A percentile compares a stretch with the other conserved stretches of the same genome.
Conservation (phyloP, 1,139 yeast species). For the Geotrichum aggregatum region DNA sequence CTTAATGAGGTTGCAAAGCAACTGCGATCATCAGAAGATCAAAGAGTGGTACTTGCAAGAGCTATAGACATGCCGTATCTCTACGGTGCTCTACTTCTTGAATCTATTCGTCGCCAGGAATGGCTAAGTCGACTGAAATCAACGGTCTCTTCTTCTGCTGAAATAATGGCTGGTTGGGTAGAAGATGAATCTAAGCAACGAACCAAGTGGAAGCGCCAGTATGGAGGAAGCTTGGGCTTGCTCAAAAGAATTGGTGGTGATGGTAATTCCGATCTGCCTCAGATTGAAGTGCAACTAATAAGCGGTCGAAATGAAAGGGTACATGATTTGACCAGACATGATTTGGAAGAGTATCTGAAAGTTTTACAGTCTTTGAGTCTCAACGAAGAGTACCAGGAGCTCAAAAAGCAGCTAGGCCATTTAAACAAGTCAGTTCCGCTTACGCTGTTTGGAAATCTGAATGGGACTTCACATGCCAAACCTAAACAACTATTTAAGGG, state of each 20-base stretch:
- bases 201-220: constrained; percentile 59
- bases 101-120: constrained; percentile 60
- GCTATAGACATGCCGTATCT: constrained; percentile 75
- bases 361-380: constrained; percentile 5
- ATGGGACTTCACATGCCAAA: background rate
- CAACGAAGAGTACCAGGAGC: constrained; percentile 17
- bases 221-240: constrained; percentile 40
- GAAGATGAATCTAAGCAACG: constrained; percentile 58
- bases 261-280: constrained; percentile 12
- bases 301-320: constrained; percentile 11
- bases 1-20: constrained; percentile 34
- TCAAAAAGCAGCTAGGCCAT: constrained; percentile 8
- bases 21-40: constrained; percentile 43
- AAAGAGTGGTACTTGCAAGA: constrained; percentile 45
- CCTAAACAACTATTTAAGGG: constrained; percentile 19
- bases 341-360: constrained; percentile 16
- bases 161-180: constrained; percentile 54
- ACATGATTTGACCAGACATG: constrained; percentile 10
- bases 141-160: constrained; percentile 51
- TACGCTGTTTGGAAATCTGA: background rate
- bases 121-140: constrained; percentile 60
- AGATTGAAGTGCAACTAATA: constrained; percentile 18
- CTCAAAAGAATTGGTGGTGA: constrained; percentile 19
- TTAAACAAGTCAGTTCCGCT: background rate
- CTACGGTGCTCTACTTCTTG: constrained; percentile 73